Conservation (phyloP, 2,329 filamentous ascomycete species). For the Juglanconis sp. region DNA sequence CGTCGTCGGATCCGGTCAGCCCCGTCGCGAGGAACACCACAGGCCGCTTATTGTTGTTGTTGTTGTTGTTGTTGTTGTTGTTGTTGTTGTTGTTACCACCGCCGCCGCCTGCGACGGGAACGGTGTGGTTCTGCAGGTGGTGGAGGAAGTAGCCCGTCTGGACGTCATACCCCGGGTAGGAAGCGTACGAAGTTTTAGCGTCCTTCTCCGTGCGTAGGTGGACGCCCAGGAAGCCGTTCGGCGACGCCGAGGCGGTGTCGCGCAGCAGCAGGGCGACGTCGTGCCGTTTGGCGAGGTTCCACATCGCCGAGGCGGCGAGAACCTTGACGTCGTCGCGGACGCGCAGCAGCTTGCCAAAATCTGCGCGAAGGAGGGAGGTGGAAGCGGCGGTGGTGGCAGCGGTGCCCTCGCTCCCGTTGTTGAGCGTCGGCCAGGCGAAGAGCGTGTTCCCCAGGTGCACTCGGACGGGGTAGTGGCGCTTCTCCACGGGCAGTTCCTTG, state of each 20-base stretch:
- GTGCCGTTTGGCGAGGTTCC: slow-evolving; percentile 27
- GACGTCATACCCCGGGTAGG: slow-evolving; percentile 29
- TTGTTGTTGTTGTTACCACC: slow-evolving; percentile 17
- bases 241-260: slow-evolving; percentile 23
- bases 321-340: slow-evolving; percentile 30
- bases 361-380: slow-evolving; percentile 23
- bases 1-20: slow-evolving; percentile 25
- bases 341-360: slow-evolving; percentile 39
- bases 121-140: slow-evolving; percentile 19
- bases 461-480: slow-evolving; percentile 30
- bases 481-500: slow-evolving; percentile 23
- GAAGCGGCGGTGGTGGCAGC: too few species aligned
- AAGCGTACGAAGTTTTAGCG: slow-evolving; percentile 11
- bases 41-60: too few species aligned
- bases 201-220: slow-evolving; percentile 36
- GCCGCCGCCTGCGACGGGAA: slow-evolving; percentile 10
- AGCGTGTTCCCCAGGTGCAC: slow-evolving; percentile 28
- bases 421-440: slow-evolving; percentile 30
- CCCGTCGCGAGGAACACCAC: slow-evolving; percentile 40
- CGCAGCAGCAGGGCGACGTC: slow-evolving; percentile 18
- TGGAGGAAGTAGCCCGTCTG: slow-evolving; percentile 32
- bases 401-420: slow-evolving; percentile 19
- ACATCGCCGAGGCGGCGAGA: slow-evolving; percentile 33
- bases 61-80: slow-evolving; percentile 9
- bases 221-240: slow-evolving; percentile 28